phyloP scores from a whole-genome alignment of 768 basidiomycete species.

The Asterophora lycoperdoides region DNA sequence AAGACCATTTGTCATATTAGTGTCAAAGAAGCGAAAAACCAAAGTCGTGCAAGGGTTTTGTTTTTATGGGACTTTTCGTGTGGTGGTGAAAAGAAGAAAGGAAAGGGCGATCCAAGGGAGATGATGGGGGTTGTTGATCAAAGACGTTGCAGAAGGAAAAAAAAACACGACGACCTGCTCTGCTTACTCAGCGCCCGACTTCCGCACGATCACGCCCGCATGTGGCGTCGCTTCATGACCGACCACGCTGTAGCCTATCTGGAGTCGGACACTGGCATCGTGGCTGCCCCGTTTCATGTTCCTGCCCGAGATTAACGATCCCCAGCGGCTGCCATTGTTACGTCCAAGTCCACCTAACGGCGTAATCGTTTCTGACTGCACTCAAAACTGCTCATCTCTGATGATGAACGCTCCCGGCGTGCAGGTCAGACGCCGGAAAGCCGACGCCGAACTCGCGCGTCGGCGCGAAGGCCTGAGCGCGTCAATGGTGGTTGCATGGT shows the following conservation, averaged over 20 bases:
- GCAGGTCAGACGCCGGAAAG: no score
- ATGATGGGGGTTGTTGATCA: slow-evolving; percentile 28
- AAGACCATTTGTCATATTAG: slow-evolving; percentile 89
- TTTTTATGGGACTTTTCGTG: slow-evolving; percentile 23
- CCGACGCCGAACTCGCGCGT: no score
- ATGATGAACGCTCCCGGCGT: no score
- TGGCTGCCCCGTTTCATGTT: not conserved
- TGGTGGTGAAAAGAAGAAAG: slow-evolving; percentile 17
- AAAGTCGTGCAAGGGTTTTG: slow-evolving; percentile 19
- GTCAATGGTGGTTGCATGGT: not conserved
- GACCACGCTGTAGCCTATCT: no score
- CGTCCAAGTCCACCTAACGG: not conserved
- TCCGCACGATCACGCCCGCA: slow-evolving; percentile 19
- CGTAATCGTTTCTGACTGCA: not conserved
- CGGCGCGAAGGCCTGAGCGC: no score
- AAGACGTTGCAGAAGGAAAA: slow-evolving; percentile 16
- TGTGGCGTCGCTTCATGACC: slow-evolving; percentile 8
- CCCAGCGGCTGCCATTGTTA: no score
- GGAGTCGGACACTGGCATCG: no score
- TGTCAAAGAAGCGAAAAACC: slow-evolving; percentile 24
- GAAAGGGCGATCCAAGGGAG: slow-evolving; percentile 19
- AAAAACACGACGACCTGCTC: slow-evolving; percentile 6
- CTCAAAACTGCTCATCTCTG: no score
- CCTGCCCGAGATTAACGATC: not conserved
- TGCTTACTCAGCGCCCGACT: slow-evolving; percentile 19